phyloP scores from a whole-genome alignment of 768 basidiomycete species.

The Suillus subaureus region DNA sequence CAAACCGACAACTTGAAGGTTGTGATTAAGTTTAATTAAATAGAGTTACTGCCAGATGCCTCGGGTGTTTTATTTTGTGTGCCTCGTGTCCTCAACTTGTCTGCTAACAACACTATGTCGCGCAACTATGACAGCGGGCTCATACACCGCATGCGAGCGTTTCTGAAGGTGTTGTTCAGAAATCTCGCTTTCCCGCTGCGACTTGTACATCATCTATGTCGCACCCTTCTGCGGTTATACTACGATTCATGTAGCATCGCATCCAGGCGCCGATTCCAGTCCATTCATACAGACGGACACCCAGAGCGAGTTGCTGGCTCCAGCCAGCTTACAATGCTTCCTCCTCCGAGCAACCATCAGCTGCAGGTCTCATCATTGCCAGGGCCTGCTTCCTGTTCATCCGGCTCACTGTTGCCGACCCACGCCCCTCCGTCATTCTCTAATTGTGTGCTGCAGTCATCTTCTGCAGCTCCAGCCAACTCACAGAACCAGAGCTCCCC shows the following conservation, averaged over 20 bases:
- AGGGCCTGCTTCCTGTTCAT: background rate
- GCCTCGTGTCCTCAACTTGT: background rate
- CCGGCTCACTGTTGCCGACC: background rate
- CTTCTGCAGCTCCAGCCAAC: background rate
- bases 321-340: background rate
- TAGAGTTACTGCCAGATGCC: background rate
- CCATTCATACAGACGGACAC: background rate
- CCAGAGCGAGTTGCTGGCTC: background rate
- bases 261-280: background rate
- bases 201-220: background rate
- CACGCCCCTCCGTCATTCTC: background rate
- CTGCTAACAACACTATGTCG: background rate
- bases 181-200: background rate
- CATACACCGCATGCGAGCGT: background rate
- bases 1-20: background rate
- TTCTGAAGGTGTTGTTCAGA: background rate
- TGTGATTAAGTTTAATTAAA: background rate
- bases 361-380: background rate
- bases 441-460: background rate
- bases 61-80: background rate
- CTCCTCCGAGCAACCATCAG: background rate
- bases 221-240: background rate
- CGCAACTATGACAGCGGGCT: background rate
- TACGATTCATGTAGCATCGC: background rate
- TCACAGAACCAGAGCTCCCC: background rate